Evolutionary conservation across 169 alveolate species (phyloP).

Genomic region (Cryptosporidium meleagridis): DNA sequence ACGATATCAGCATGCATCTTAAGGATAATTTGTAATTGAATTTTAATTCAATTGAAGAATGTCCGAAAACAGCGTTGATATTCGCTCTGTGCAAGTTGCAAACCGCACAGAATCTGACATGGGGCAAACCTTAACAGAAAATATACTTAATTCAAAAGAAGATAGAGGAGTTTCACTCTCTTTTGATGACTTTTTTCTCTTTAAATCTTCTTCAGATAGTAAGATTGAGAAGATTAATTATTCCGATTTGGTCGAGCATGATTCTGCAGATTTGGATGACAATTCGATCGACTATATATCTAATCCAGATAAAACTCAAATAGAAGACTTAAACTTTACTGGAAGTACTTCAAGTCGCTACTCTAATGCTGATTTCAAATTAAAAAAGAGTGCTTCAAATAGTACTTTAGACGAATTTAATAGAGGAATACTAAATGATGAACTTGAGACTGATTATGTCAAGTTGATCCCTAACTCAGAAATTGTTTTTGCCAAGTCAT

Average conservation of each 20-base stretch:
- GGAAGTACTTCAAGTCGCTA: constrained; percentile 6
- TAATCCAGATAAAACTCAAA: constrained; percentile 2
- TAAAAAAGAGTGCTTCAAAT: constrained; percentile 16
- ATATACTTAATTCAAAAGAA: not conserved
- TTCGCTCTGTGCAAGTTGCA: not conserved
- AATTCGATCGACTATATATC: not conserved
- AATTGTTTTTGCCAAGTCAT: constrained; percentile 14
- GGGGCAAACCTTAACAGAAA: not conserved
- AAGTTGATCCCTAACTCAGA: constrained; percentile 50
- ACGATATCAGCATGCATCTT: not conserved
- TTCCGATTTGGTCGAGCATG: not conserved
- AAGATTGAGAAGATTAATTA: not conserved
- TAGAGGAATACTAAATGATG: constrained; percentile 1
- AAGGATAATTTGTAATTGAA: not conserved
- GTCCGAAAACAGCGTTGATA: not conserved
- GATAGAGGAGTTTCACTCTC: not conserved
- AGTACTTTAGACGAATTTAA: constrained; percentile 6
- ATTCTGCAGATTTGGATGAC: constrained; percentile 5
- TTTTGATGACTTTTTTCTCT: not conserved
- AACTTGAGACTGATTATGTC: constrained; percentile 28
- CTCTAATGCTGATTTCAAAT: not conserved
- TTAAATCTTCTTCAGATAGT: not conserved
- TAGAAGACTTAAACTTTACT: not conserved
- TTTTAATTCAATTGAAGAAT: not conserved
- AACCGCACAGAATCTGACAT: not conserved